A percentile compares a stretch with the other conserved stretches of the same genome.
Conservation (phyloP, 176 grass and related monocot genomes). For the Microstegium vimineum region DNA sequence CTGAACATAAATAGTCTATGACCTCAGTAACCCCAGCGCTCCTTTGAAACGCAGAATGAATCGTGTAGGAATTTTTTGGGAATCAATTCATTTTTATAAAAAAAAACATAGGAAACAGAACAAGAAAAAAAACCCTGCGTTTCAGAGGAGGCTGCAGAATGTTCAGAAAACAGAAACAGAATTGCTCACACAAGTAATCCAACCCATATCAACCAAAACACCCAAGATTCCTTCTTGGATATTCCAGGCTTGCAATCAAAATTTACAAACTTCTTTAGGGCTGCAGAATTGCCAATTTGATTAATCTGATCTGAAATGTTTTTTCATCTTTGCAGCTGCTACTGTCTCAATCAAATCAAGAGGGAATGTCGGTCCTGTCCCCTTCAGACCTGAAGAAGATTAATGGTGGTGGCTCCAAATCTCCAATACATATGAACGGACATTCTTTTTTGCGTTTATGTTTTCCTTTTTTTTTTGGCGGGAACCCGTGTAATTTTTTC, state of each 20-base stretch:
- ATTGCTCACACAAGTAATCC: not conserved
- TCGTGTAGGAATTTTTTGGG: not conserved
- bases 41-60: not conserved
- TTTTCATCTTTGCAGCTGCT: conserved; percentile 1
- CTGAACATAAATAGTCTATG: not conserved
- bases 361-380: not conserved
- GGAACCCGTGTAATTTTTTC: conserved; percentile 24
- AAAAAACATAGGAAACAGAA: not conserved
- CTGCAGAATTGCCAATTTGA: not conserved
- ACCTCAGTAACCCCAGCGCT: too few species aligned
- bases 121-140: not conserved
- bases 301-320: not conserved
- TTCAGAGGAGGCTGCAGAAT: not conserved
- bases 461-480: not conserved
- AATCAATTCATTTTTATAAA: not conserved
- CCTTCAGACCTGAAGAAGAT: conserved; percentile 16
- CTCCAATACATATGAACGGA: not conserved
- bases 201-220: not conserved
- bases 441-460: conserved; percentile 27
- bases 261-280: not conserved
- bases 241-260: not conserved
- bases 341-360: not conserved
- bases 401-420: not conserved
- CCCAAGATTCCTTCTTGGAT: not conserved
- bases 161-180: not conserved